Percentiles rank a stretch among this genome's conserved stretches.
phyloP scores from a whole-genome alignment of 371 early-diverging fungal species.

The Rhizopus arrhizus region DNA sequence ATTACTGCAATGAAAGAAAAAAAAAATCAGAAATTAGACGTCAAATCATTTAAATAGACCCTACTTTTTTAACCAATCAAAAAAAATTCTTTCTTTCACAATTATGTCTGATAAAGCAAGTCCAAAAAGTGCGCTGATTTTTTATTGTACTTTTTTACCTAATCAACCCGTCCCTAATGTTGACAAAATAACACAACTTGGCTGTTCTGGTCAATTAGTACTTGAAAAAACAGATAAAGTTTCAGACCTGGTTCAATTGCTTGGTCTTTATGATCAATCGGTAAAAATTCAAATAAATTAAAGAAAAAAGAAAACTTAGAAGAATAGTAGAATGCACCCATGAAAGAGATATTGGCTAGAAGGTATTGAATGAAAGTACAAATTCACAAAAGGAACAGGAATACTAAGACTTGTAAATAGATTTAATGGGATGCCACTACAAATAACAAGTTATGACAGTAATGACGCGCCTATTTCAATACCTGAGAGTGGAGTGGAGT shows the following conservation, averaged over 20 bases:
- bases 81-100: neutral
- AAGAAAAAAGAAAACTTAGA: neutral
- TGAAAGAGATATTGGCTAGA: neutral
- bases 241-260: slow-evolving; percentile 19
- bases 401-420: slow-evolving; percentile 7
- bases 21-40: neutral
- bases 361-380: slow-evolving; percentile 4
- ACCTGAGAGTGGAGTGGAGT: slow-evolving; percentile 1
- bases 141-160: slow-evolving; percentile 17
- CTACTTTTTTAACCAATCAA: no score
- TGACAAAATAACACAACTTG: slow-evolving; percentile 1
- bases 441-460: slow-evolving; percentile 14
- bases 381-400: neutral
- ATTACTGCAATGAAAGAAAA: slow-evolving; percentile 4
- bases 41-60: neutral
- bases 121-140: slow-evolving; percentile 19
- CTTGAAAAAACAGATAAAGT: slow-evolving; percentile 13
- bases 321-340: slow-evolving; percentile 1
- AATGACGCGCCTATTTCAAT: neutral
- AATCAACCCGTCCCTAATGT: slow-evolving; percentile 7
- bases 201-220: slow-evolving; percentile 25
- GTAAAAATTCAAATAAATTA: neutral
- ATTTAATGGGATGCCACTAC: slow-evolving; percentile 33
- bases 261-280: slow-evolving; percentile 12
- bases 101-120: neutral